Evolutionary conservation across 2,329 filamentous ascomycete species (phyloP), one percentile per base, ranked within the genome.

Genomic region (Paraphaeosphaeria minitans): DNA sequence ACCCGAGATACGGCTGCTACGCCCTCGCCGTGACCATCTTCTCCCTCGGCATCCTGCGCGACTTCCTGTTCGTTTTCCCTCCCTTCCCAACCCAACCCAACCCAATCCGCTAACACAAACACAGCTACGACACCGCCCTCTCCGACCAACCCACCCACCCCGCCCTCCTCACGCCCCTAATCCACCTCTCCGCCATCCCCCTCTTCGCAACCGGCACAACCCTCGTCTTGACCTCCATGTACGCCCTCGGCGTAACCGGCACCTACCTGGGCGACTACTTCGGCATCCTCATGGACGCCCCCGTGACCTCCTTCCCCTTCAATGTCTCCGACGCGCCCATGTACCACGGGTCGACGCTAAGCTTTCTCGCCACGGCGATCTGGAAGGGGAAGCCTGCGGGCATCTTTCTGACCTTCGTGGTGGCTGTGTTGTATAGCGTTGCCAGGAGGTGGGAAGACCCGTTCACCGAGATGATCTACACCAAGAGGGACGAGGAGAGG

Each of bases 221-320:
- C 53, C 87, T 99, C 37, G 95, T 99, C 51, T 70, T 98, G 52
- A 89, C 89, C 35, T 95, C 91, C 61, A 98, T 96, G 80, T 97
- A 88, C 87, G 90, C 89, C 35, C 87, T 99, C 42, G 95, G 95
- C 58, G 87, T 99, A 71, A 97, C 93, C 0, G 95, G 95, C 63
- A 99, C 95, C 39, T 99, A 97, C 76, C 83, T 99, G 37, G 95
- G 95, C 68, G 95, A 99, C 82, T 99, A 99, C 83, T 99, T 98
- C 75, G 95, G 95, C 68, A 97, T 98, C 76, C 84, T 99, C 66
- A 96, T 97, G 93, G 94, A 98, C 75, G 82, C 89, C 67, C 94
- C 94, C 71, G 93, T 99, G 53, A 96, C 93, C 13, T 90, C 91
- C 14, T 99, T 99, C 76, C 95, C 95, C 2, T 99, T 99, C 84